A percentile compares a stretch with the other conserved stretches of the same genome.
Evolutionary conservation across 192 early-diverging fungal species (phyloP).

Genomic region (Mortierella antarctica): DNA sequence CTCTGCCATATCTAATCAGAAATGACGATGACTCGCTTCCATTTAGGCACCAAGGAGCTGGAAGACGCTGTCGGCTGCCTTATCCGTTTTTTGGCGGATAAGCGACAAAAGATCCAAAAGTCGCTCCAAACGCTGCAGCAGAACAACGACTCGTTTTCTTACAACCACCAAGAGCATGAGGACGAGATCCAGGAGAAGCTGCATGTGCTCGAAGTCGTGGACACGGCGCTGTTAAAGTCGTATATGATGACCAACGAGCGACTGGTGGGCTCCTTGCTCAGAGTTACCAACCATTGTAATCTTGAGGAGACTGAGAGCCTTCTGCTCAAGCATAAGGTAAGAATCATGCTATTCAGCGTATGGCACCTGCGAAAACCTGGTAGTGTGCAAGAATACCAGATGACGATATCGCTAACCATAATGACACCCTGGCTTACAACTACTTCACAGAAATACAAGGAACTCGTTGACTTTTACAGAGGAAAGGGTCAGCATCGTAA

Average conservation of each 20-base stretch:
- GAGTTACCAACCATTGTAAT: conserved; percentile 91
- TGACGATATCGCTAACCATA: too few relatives aligned
- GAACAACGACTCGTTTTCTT: conserved; percentile 34
- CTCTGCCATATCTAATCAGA: background rate
- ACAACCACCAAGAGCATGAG: conserved; percentile 44
- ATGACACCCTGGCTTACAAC: background rate
- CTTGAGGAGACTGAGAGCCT: conserved; percentile 84
- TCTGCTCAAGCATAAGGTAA: conserved; percentile 78
- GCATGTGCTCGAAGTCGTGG: conserved; percentile 75
- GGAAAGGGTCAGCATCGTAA: conserved; percentile 91
- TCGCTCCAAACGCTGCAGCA: conserved; percentile 44
- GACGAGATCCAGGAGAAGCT: conserved; percentile 40
- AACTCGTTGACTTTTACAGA: conserved; percentile 95
- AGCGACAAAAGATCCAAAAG: conserved; percentile 79
- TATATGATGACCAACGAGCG: conserved; percentile 89
- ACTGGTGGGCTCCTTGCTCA: conserved; percentile 90
- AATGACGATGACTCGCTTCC: background rate
- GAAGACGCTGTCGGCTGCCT: conserved; percentile 70
- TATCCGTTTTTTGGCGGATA: conserved; percentile 90
- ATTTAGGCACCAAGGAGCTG: conserved; percentile 67
- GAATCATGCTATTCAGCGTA: too few relatives aligned
- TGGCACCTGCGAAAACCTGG: too few relatives aligned
- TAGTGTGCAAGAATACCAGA: too few relatives aligned
- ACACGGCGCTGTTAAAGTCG: conserved; percentile 91
- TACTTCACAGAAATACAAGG: conserved; percentile 74